A percentile compares a stretch with the other conserved stretches of the same genome.
Conservation (phyloP, 164 flowering plant species). For the Chimonanthus praecox region DNA sequence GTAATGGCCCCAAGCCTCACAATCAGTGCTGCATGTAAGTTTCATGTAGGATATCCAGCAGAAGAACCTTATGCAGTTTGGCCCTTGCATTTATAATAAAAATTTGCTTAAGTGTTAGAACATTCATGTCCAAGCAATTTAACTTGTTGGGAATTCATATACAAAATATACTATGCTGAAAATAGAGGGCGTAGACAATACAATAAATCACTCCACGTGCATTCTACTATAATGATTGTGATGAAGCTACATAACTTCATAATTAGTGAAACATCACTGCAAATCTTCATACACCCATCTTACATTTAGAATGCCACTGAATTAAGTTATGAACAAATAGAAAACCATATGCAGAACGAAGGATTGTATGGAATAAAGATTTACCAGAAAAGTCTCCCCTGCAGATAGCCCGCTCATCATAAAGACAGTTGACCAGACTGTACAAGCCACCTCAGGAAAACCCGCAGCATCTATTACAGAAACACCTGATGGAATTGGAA, state of each 20-base stretch:
- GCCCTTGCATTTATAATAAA: too few relatives aligned
- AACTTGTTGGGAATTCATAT: too few relatives aligned
- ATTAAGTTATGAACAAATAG: neutral
- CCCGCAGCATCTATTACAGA: conserved; percentile 82
- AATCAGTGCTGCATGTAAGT: too few relatives aligned
- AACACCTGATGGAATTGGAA: conserved; percentile 80
- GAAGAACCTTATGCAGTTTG: too few relatives aligned
- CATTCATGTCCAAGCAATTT: too few relatives aligned
- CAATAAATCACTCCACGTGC: too few relatives aligned
- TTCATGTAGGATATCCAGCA: too few relatives aligned
- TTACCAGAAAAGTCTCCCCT: conserved; percentile 86
- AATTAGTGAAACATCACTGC: neutral
- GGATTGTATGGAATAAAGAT: neutral
- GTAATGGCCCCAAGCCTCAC: too few relatives aligned
- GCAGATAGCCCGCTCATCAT: conserved; percentile 72
- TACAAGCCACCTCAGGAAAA: conserved; percentile 95
- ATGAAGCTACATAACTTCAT: neutral
- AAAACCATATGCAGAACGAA: neutral
- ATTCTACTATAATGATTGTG: too few relatives aligned
- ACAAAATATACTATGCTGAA: too few relatives aligned
- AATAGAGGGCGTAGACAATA: too few relatives aligned
- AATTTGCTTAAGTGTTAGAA: too few relatives aligned
- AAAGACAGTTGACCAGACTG: conserved; percentile 96
- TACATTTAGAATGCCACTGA: neutral
- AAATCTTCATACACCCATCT: neutral